Conservation (phyloP, 2,329 filamentous ascomycete species). For the Ophiocordyceps camponoti-saundersi region DNA sequence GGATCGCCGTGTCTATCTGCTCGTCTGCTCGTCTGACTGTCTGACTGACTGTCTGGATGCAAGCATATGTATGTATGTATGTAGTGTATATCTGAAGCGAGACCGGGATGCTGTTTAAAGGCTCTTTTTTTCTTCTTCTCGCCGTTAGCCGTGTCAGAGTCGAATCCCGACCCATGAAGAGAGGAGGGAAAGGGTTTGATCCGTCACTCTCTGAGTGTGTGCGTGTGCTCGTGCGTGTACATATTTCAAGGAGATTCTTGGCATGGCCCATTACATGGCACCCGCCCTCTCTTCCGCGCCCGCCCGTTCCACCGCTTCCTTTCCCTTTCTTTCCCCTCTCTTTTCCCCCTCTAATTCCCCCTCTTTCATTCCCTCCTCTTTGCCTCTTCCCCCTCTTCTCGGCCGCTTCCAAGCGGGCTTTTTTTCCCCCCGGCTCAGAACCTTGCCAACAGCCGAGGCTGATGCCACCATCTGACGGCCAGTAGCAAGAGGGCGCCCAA, state of each 20-base stretch:
- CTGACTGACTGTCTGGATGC: background rate
- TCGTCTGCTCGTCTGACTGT: too few relatives aligned
- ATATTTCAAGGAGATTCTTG: background rate
- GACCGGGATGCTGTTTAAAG: too few relatives aligned
- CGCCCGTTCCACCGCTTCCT: too few relatives aligned
- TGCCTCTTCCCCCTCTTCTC: background rate
- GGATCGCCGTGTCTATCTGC: too few relatives aligned
- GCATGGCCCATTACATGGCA: background rate
- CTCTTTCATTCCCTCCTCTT: background rate
- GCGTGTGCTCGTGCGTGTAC: too few relatives aligned
- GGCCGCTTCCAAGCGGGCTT: too few relatives aligned
- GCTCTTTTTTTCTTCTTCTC: too few relatives aligned
- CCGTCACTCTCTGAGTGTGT: too few relatives aligned
- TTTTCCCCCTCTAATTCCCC: background rate
- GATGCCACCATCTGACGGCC: slow-evolving; percentile 4
- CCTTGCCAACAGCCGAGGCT: slow-evolving; percentile 1
- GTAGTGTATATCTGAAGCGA: background rate
- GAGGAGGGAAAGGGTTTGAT: too few relatives aligned
- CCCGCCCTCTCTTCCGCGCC: background rate
- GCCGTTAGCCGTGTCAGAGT: too few relatives aligned
- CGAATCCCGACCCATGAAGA: too few relatives aligned
- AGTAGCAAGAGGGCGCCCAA: slow-evolving; percentile 5
- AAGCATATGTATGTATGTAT: background rate
- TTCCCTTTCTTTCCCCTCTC: background rate
- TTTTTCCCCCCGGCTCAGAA: slow-evolving; percentile 1